Evolutionary conservation across 306 rosid species (phyloP).

Genomic region (Casuarina cunninghamiana): DNA sequence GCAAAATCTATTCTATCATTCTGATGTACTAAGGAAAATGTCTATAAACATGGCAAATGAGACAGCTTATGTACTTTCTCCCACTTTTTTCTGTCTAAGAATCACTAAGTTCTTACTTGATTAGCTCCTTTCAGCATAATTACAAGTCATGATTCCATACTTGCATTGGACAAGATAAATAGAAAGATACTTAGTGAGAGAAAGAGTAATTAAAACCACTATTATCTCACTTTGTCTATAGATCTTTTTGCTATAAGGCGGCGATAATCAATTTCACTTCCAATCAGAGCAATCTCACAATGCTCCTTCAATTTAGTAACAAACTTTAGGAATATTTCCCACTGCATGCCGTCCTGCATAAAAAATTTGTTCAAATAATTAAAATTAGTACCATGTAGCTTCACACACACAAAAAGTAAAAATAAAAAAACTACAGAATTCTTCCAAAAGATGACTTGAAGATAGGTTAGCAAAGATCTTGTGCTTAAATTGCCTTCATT

Average conservation of each 20-base stretch:
- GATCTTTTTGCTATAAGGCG: conserved; percentile 76
- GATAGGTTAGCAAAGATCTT: background rate
- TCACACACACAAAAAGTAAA: background rate
- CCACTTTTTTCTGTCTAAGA: background rate
- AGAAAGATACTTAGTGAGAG: conserved; percentile 19
- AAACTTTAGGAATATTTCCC: conserved; percentile 69
- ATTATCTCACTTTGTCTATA: conserved; percentile 52
- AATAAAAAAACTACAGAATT: background rate
- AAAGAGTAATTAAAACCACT: conserved; percentile 12
- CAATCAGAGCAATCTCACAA: conserved; percentile 67
- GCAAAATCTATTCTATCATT: background rate
- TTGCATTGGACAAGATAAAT: conserved; percentile 15
- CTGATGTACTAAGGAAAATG: background rate
- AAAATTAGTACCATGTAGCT: background rate
- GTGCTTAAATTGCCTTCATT: background rate
- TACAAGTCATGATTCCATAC: background rate
- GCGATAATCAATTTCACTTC: conserved; percentile 92
- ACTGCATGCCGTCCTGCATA: conserved; percentile 87
- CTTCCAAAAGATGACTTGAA: background rate
- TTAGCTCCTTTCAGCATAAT: background rate
- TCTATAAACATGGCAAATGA: background rate
- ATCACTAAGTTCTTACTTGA: background rate
- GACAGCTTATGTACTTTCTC: background rate
- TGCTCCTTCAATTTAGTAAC: conserved; percentile 69
- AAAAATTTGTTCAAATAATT: conserved; percentile 9